Conservation (phyloP, 1,284 basidiomycete genomes). For the Ceratobasidium papillatum region DNA sequence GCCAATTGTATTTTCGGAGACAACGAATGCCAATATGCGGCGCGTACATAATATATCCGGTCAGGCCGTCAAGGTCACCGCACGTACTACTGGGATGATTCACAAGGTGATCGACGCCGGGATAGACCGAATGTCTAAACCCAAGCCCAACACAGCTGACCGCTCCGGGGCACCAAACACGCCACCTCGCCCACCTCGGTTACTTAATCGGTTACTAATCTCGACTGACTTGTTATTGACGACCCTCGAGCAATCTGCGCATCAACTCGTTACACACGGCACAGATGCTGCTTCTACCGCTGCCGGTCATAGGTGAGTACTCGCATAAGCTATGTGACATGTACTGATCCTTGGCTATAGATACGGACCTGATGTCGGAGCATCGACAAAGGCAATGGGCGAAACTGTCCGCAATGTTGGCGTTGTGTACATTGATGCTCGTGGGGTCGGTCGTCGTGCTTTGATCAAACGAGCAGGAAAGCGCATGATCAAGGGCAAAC, state of each 20-base stretch:
- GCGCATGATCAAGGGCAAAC: slow-evolving; percentile 60
- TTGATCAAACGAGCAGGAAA: slow-evolving; percentile 69
- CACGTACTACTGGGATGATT: slow-evolving; percentile 68
- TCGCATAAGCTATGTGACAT: slow-evolving; percentile 20
- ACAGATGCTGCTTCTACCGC: slow-evolving; percentile 65
- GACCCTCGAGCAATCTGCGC: slow-evolving; percentile 71
- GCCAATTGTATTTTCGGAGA: slow-evolving; percentile 68
- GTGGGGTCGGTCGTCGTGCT: slow-evolving; percentile 73
- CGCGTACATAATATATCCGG: slow-evolving; percentile 71
- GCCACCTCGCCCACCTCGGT: slow-evolving; percentile 45
- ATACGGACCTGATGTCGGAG: slow-evolving; percentile 71
- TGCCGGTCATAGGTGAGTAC: slow-evolving; percentile 66
- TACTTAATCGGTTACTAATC: slow-evolving; percentile 62
- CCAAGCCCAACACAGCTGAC: not conserved
- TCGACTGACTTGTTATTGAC: slow-evolving; percentile 78
- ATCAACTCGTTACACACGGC: slow-evolving; percentile 66
- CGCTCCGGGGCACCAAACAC: slow-evolving; percentile 49
- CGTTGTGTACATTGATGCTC: slow-evolving; percentile 79
- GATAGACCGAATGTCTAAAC: slow-evolving; percentile 48
- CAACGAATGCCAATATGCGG: slow-evolving; percentile 65
- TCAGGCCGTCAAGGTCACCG: slow-evolving; percentile 70
- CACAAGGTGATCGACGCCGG: slow-evolving; percentile 67
- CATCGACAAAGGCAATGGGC: slow-evolving; percentile 66
- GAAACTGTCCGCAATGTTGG: slow-evolving; percentile 72
- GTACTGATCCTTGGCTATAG: slow-evolving; percentile 50